A percentile compares a stretch with the other conserved stretches of the same genome.
Evolutionary conservation across 306 rosid species (phyloP).

Genomic region (Quercus robur): DNA sequence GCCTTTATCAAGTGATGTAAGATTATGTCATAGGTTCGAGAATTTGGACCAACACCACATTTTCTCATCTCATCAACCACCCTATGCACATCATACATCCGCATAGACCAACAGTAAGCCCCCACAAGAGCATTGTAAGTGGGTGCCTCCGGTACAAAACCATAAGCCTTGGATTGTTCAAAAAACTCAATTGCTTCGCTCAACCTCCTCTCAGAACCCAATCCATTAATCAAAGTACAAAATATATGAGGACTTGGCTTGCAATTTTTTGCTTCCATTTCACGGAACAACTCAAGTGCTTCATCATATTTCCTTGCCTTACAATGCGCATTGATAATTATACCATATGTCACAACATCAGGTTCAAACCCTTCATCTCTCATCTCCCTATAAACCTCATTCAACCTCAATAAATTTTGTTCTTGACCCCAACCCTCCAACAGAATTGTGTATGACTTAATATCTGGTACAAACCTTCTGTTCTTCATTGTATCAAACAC

Average conservation of each 20-base stretch:
- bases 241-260: slow-evolving; percentile 70
- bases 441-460: slow-evolving; percentile 69
- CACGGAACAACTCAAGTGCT: slow-evolving; percentile 54
- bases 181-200: slow-evolving; percentile 66
- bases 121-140: slow-evolving; percentile 89
- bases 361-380: slow-evolving; percentile 61
- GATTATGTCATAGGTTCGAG: slow-evolving; percentile 72
- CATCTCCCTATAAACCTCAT: slow-evolving; percentile 82
- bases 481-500: slow-evolving; percentile 74
- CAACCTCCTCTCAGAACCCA: slow-evolving; percentile 74
- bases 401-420: slow-evolving; percentile 54
- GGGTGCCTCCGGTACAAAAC: slow-evolving; percentile 54
- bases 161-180: slow-evolving; percentile 44
- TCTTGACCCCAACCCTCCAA: slow-evolving; percentile 89
- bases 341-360: slow-evolving; percentile 76
- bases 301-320: slow-evolving; percentile 60
- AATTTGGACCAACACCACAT: slow-evolving; percentile 60
- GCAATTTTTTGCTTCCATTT: slow-evolving; percentile 50
- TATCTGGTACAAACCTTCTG: slow-evolving; percentile 54
- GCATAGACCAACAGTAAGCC: slow-evolving; percentile 73
- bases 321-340: slow-evolving; percentile 68
- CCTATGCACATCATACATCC: slow-evolving; percentile 47
- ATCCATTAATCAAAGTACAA: slow-evolving; percentile 74
- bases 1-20: slow-evolving; percentile 66
- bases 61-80: slow-evolving; percentile 60